Base-by-base conservation (phyloP, 225 moss, liverwort and hornwort species). In the Pseudoscleropodium purum region DNA sequence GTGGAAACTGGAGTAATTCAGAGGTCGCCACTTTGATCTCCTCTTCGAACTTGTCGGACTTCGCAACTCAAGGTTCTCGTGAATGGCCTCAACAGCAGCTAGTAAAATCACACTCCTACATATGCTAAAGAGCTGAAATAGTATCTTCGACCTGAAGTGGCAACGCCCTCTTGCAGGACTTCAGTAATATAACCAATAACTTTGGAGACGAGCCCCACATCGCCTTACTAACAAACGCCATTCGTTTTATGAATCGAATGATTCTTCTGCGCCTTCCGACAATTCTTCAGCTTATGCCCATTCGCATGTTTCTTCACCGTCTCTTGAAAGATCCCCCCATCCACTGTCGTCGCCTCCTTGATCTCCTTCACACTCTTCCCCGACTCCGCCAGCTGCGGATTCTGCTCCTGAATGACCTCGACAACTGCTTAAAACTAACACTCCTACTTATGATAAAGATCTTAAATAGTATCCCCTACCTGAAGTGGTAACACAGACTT, bases 241-340 rank as follows among this genome's bases (percentile, higher is more conserved):
- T 92, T 94, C 3, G 91, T 91, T 75, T 90, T 92, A 15, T 51
- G 76, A 31, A 84, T 68, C 5, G 91, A 67, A 34, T 87, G 86
- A 62, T 93, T 90, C 86, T 87, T 93, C 86, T 86, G 93, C 7
- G 64, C 74, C 86, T 81, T 89, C 1, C 33, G 60, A 2, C 82
- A 69, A 84, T 87, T 91, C n/a, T n/a, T n/a, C n/a, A n/a, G n/a
- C 47, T 75, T 37, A 49, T 61, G 79, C 62, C 62, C 68, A 33
- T 65, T 45, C 11, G 67, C 59, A 63, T 92, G 67, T 85, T 87
- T 68, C 11, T 89, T 85, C 74, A 94, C 33, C 72, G 18, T 45
- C 30, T 30, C 75, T 3, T 49, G 31, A 31, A 7, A 49, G 39
- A 41, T 15, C 0, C 14, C 39, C 69, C 23, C 75, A 45, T 72